These are phyloP conservation scores for Erythrobasidium hasegawianum DNA, from an alignment of 1,284 basidiomycete species.

Conservation along the genomic window DNA sequence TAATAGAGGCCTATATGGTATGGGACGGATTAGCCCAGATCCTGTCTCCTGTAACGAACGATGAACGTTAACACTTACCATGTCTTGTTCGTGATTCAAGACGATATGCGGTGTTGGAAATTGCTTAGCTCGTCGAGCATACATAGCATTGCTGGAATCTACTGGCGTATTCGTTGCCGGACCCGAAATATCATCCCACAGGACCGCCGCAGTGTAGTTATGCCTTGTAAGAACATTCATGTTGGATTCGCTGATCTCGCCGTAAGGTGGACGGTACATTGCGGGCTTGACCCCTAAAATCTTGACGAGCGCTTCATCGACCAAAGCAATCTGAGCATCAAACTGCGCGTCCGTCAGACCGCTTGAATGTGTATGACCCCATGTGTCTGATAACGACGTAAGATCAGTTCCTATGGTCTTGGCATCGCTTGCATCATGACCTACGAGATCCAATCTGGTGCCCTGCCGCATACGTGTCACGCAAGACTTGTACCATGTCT, in stretches of 20 bases:
- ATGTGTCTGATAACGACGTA: too few species aligned
- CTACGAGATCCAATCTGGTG: slow-evolving; percentile 46
- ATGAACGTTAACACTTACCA: too few species aligned
- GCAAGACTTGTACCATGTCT: slow-evolving; percentile 38
- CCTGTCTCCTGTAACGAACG: too few species aligned
- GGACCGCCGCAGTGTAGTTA: slow-evolving; percentile 41
- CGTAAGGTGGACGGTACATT: slow-evolving; percentile 44
- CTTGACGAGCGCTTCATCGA: slow-evolving; percentile 43
- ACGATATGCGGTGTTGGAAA: slow-evolving; percentile 32
- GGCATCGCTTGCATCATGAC: too few species aligned
- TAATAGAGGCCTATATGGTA: slow-evolving; percentile 17
- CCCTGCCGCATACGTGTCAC: slow-evolving; percentile 41
- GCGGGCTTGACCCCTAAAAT: slow-evolving; percentile 45
- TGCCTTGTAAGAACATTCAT: slow-evolving; percentile 39
- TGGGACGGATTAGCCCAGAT: too few species aligned
- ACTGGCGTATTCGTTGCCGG: slow-evolving; percentile 18
- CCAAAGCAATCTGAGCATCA: slow-evolving; percentile 14
- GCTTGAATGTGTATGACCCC: slow-evolving; percentile 33
- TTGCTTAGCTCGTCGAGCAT: slow-evolving; percentile 6
- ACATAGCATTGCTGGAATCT: slow-evolving; percentile 16
- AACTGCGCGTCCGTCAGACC: slow-evolving; percentile 13
- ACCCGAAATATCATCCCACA: slow-evolving; percentile 30
- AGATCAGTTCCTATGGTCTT: too few species aligned
- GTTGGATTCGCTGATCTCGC: slow-evolving; percentile 35
- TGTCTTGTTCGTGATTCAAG: slow-evolving; percentile 32